These are phyloP conservation scores for Neofusicoccum sp. DNA, from an alignment of 2,329 filamentous ascomycete genomes.

Conservation along the genomic window DNA sequence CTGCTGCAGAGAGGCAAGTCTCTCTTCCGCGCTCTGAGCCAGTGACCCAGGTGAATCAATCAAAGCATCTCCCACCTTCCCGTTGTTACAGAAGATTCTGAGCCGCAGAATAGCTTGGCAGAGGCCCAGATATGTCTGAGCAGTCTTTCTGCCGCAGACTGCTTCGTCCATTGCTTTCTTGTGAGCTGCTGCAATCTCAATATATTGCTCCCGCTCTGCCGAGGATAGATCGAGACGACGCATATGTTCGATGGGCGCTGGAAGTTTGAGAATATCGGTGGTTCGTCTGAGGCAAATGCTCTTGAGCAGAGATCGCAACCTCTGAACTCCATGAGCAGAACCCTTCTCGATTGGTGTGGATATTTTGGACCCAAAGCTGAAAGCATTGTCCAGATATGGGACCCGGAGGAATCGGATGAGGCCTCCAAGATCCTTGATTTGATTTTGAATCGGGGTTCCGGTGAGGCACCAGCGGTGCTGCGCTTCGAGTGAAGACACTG, in stretches of 20 bases:
- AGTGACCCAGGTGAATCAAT: not conserved
- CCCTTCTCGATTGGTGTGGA: not conserved
- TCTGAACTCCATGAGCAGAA: not conserved
- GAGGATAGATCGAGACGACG: not conserved
- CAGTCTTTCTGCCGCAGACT: not conserved
- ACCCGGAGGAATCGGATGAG: conserved; percentile 27
- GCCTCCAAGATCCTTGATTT: conserved; percentile 21
- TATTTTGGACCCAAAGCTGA: conserved; percentile 15
- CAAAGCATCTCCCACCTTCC: not conserved
- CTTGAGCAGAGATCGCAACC: not conserved
- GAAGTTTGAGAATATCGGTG: not conserved
- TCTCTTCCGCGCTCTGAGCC: not conserved
- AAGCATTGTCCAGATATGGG: conserved; percentile 10
- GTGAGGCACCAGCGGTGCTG: conserved; percentile 52
- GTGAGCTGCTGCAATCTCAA: not conserved
- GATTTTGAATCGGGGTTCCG: conserved; percentile 40
- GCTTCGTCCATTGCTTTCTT: not conserved
- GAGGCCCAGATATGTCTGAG: conserved; percentile 12
- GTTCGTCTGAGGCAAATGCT: not conserved
- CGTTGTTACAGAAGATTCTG: conserved; percentile 25
- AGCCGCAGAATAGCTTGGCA: conserved; percentile 20
- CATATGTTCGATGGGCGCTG: not conserved
- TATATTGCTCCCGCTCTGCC: not conserved
- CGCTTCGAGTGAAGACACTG: conserved; percentile 41
- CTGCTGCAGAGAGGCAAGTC: not conserved